Base-by-base conservation (phyloP, 495 filamentous ascomycete species). In the Poronia punctata region DNA sequence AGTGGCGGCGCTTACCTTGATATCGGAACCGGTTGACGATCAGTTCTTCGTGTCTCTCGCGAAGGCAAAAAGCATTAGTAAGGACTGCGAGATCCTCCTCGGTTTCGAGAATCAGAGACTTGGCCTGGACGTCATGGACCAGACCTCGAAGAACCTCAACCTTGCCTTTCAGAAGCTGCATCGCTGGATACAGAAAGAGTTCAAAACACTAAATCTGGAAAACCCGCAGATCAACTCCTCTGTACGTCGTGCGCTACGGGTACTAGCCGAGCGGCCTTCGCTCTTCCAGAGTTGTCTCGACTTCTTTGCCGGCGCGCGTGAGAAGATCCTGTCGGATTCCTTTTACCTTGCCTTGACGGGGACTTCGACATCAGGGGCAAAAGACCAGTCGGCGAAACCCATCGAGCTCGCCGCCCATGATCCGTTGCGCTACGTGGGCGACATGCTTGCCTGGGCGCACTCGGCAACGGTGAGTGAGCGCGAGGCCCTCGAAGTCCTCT, bases 381-480 rank as follows among this genome's bases (percentile, higher is more conserved):
- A 68, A 31, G 65, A 70, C 30, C 42, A 56, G 7, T 73, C 74
- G 4, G 75, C 84, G 17, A 96, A 97, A 46, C 88, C 93, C 0
- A 99, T 99, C 49, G 93, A 99, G 56, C 74, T 95, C 31, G 84
- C 80, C 22, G 88, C 92, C 8, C 88, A 96, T 53, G 92, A 99
- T 54, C 83, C 86, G 9, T 65, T 99, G 10, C 74, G 92, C 23
- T 99, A 97, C 54, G 80, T 94, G 14, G 89, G 92, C 15, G 92
- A 99, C 56, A 97, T 99, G 90, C 75, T 97, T 11, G 92, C 92
- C 5, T 99, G 92, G 92, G 79, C 81, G 2, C 92, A 99, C 56
- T 96, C 93, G 1, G 83, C 88, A 5, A 79, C 90, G 0, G 92
- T 97, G 0, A 89, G 88, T 14, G 92, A 99, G 61, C 75, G 86